Evolutionary conservation across 257 asterid genomes (phyloP).

Genomic region (Penstemon newberryi): DNA sequence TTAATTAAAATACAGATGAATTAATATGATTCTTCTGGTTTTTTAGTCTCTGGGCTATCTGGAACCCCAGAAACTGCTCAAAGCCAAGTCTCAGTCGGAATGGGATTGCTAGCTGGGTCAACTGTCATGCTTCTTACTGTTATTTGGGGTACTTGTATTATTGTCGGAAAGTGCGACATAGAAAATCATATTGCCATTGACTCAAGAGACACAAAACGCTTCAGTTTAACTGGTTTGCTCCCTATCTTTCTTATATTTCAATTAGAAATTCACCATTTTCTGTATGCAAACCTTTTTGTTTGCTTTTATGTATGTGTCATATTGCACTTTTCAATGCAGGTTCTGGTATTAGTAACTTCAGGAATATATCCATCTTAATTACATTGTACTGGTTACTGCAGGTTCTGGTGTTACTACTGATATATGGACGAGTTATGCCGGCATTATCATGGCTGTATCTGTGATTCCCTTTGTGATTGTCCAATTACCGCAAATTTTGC

Average conservation of each 20-base stretch:
- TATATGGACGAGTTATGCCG: constrained; percentile 84
- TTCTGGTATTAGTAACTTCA: too few species aligned
- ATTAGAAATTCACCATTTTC: too few species aligned
- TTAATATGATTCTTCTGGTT: background rate
- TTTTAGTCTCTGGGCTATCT: constrained; percentile 86
- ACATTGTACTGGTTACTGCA: constrained; percentile 37
- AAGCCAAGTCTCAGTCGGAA: constrained; percentile 96
- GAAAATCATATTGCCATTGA: constrained; percentile 50
- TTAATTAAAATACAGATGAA: too few species aligned
- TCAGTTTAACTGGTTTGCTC: constrained; percentile 64
- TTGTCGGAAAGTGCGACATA: constrained; percentile 85
- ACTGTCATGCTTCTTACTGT: constrained; percentile 90
- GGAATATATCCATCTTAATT: constrained; percentile 7
- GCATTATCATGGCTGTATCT: constrained; percentile 81
- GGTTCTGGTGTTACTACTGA: constrained; percentile 88
- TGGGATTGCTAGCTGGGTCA: constrained; percentile 94
- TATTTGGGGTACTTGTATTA: constrained; percentile 84
- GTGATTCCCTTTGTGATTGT: constrained; percentile 76
- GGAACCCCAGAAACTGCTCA: constrained; percentile 78
- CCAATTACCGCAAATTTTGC: constrained; percentile 67
- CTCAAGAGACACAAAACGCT: constrained; percentile 56
- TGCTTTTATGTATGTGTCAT: too few species aligned
- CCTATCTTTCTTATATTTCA: background rate
- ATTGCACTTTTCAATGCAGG: too few species aligned
- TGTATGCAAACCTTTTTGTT: too few species aligned